Evolutionary conservation across 768 basidiomycete species (phyloP).

Genomic region (Mycena metata): DNA sequence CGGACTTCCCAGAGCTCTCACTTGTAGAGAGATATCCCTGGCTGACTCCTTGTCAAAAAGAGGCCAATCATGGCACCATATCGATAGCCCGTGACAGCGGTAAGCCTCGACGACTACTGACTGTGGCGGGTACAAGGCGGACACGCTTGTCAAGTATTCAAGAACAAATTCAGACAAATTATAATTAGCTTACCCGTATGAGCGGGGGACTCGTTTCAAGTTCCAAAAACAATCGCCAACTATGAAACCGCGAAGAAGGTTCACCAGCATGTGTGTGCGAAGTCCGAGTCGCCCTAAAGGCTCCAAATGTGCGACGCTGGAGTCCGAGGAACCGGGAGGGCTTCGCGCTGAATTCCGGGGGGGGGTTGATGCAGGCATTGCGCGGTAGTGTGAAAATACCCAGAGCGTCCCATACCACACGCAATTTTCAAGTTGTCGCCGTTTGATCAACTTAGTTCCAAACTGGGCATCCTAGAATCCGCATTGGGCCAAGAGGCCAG

Average conservation of each 20-base stretch:
- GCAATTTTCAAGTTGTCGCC: not conserved
- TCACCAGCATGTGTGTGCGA: no score
- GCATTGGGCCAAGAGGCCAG: slow-evolving; percentile 5
- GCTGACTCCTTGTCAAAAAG: not conserved
- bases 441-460: not conserved
- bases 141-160: not conserved
- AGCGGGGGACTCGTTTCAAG: no score
- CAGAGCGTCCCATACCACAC: not conserved
- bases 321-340: not conserved
- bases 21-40: not conserved
- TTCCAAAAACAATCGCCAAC: not conserved
- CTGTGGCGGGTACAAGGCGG: no score
- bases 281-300: no score
- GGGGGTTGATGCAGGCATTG: not conserved
- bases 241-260: no score
- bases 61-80: not conserved
- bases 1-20: slow-evolving; percentile 8
- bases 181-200: no score
- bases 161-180: not conserved
- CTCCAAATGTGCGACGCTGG: not conserved
- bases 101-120: not conserved
- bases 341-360: not conserved
- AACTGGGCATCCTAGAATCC: slow-evolving; percentile 26
- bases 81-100: slow-evolving; percentile 1
- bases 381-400: not conserved